Conservation (phyloP, 2,329 filamentous ascomycete species). For the Penicillium sp. region DNA sequence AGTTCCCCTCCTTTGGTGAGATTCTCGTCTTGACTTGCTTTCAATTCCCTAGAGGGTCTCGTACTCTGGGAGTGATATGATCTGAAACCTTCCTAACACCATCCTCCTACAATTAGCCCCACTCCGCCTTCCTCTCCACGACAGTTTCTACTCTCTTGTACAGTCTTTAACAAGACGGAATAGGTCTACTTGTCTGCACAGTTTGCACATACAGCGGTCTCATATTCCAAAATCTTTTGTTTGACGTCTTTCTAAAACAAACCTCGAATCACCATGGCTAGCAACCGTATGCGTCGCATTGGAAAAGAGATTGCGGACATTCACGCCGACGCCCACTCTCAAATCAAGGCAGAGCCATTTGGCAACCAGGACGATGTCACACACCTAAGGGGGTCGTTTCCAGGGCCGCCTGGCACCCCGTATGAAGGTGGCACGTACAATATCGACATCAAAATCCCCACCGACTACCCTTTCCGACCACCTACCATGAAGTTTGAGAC, state of each 20-base stretch:
- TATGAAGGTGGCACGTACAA: slow-evolving; percentile 78
- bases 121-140: not conserved
- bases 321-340: slow-evolving; percentile 60
- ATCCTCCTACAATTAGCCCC: not conserved
- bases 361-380: slow-evolving; percentile 61
- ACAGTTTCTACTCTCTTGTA: not conserved
- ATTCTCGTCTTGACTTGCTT: not conserved
- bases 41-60: not conserved
- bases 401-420: slow-evolving; percentile 80
- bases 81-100: not conserved
- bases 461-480: slow-evolving; percentile 85
- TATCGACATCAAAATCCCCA: slow-evolving; percentile 79
- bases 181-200: not conserved
- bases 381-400: slow-evolving; percentile 73
- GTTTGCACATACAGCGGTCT: not conserved
- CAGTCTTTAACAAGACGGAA: not conserved
- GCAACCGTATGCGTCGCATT: slow-evolving; percentile 50
- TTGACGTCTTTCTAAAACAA: not conserved
- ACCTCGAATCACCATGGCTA: slow-evolving; percentile 40
- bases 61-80: not conserved
- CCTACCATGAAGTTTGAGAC: slow-evolving; percentile 86
- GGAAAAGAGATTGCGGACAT: slow-evolving; percentile 45
- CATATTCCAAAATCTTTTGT: not conserved
- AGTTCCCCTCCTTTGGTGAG: slow-evolving; percentile 18
- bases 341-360: slow-evolving; percentile 61